Evolutionary conservation across 192 early-diverging fungal species (phyloP).

Genomic region (Coemansia sp.): DNA sequence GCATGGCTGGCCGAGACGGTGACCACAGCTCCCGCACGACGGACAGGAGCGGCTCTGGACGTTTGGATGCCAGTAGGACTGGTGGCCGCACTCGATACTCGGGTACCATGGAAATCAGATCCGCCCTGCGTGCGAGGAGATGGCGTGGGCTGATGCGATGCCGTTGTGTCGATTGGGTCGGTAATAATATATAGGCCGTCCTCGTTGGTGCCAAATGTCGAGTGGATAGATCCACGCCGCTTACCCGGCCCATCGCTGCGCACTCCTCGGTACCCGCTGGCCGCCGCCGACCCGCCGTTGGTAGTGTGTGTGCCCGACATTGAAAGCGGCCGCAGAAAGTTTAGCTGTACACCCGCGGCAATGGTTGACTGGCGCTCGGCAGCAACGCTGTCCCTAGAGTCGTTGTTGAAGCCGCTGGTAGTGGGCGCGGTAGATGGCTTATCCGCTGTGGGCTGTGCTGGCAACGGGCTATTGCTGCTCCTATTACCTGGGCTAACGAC

Average conservation of each 20-base stretch:
- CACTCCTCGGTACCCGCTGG: constrained; percentile 34
- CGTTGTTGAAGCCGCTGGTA: constrained; percentile 6
- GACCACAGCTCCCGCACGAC: constrained; percentile 23
- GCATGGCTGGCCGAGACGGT: constrained; percentile 5
- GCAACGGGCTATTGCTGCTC: not conserved
- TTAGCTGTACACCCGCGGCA: constrained; percentile 32
- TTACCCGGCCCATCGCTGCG: constrained; percentile 19
- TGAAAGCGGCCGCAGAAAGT: constrained; percentile 14
- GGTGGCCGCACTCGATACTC: constrained; percentile 14
- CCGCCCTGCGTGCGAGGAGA: constrained; percentile 8
- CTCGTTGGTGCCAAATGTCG: constrained; percentile 19
- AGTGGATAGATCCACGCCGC: constrained; percentile 37
- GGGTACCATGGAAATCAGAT: not conserved
- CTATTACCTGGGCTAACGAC: not conserved
- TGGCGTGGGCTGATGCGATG: constrained; percentile 7
- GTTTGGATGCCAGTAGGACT: constrained; percentile 23
- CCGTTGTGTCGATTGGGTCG: not conserved
- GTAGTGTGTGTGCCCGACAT: not conserved
- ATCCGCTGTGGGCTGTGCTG: not conserved
- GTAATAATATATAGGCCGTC: constrained; percentile 15
- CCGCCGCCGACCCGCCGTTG: not conserved
- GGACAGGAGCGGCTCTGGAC: constrained; percentile 6
- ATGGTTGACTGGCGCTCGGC: constrained; percentile 29
- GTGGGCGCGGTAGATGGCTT: not conserved
- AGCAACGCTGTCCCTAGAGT: not conserved